Percentiles rank a stretch among this genome's conserved stretches.
Evolutionary conservation across 805 yeast species (phyloP).

Genomic region (Lachancea lanzarotensis): DNA sequence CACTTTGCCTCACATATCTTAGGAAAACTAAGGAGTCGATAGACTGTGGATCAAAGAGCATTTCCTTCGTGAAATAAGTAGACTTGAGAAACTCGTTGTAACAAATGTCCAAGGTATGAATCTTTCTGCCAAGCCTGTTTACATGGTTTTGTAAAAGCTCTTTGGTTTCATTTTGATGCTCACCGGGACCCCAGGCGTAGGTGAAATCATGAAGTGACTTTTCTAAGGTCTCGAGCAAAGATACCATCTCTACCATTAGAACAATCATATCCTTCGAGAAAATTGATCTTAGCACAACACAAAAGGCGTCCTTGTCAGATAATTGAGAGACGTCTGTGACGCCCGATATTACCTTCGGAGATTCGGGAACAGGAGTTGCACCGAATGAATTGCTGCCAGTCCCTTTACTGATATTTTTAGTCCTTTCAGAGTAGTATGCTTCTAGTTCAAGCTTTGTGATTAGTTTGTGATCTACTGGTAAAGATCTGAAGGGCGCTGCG

Average conservation of each 20-base stretch:
- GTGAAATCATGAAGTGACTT: not conserved
- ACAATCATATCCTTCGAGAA: slow-evolving; percentile 29
- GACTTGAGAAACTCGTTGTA: slow-evolving; percentile 35
- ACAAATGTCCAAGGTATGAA: slow-evolving; percentile 30
- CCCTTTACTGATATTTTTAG: not conserved
- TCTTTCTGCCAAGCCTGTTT: slow-evolving; percentile 24
- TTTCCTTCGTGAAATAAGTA: slow-evolving; percentile 32
- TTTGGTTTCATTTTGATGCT: slow-evolving; percentile 3
- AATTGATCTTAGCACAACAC: slow-evolving; percentile 28
- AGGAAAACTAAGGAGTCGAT: slow-evolving; percentile 37
- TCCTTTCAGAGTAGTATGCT: slow-evolving; percentile 9
- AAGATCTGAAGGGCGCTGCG: slow-evolving; percentile 36
- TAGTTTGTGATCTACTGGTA: slow-evolving; percentile 30
- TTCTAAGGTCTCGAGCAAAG: slow-evolving; percentile 20
- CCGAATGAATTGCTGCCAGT: slow-evolving; percentile 5
- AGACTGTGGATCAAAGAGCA: slow-evolving; percentile 32
- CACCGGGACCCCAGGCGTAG: not conserved
- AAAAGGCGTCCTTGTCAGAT: slow-evolving; percentile 19
- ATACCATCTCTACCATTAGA: slow-evolving; percentile 31
- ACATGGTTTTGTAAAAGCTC: slow-evolving; percentile 13
- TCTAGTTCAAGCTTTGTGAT: slow-evolving; percentile 18
- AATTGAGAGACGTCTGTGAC: not conserved
- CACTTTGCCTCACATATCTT: slow-evolving; percentile 37
- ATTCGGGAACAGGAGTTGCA: slow-evolving; percentile 13
- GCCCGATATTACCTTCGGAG: slow-evolving; percentile 32